phyloP scores from a whole-genome alignment of 106 monocot species.

The Dendrobium chrysotoxum region DNA sequence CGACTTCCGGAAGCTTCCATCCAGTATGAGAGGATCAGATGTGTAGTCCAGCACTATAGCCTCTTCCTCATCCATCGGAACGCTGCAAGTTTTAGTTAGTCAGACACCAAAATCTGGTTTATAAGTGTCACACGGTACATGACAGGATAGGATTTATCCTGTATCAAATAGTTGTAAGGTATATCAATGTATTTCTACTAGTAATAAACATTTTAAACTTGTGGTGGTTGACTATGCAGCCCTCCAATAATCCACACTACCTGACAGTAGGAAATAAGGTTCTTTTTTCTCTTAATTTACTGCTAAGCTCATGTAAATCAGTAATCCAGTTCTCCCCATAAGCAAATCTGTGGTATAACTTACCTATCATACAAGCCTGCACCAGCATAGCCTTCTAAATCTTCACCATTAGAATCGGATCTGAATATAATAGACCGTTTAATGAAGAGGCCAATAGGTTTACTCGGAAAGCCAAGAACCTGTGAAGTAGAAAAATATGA shows the following conservation, averaged over 20 bases:
- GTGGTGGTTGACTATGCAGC: too few species aligned
- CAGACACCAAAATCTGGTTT: background rate
- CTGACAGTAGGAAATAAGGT: too few species aligned
- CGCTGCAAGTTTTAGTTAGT: slow-evolving; percentile 30
- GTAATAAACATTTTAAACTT: too few species aligned
- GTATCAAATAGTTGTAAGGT: too few species aligned
- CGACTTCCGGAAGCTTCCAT: slow-evolving; percentile 46
- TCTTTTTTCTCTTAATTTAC: too few species aligned
- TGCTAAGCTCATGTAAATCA: too few species aligned
- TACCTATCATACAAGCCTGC: slow-evolving; percentile 95
- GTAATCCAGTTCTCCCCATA: too few species aligned
- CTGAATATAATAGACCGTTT: slow-evolving; percentile 78
- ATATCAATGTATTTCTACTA: too few species aligned
- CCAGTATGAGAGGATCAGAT: slow-evolving; percentile 57
- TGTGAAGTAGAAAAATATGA: slow-evolving; percentile 15
- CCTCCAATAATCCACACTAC: too few species aligned
- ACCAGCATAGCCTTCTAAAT: slow-evolving; percentile 97
- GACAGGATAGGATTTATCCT: too few species aligned
- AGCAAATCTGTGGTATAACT: background rate
- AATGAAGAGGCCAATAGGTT: slow-evolving; percentile 88
- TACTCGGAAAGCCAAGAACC: slow-evolving; percentile 91
- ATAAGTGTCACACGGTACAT: too few species aligned
- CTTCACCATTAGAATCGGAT: slow-evolving; percentile 97
- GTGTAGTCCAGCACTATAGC: slow-evolving; percentile 79
- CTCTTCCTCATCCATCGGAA: slow-evolving; percentile 92